Conservation (phyloP, 148 eudicot genomes). For the Camellia lanceoleosa region DNA sequence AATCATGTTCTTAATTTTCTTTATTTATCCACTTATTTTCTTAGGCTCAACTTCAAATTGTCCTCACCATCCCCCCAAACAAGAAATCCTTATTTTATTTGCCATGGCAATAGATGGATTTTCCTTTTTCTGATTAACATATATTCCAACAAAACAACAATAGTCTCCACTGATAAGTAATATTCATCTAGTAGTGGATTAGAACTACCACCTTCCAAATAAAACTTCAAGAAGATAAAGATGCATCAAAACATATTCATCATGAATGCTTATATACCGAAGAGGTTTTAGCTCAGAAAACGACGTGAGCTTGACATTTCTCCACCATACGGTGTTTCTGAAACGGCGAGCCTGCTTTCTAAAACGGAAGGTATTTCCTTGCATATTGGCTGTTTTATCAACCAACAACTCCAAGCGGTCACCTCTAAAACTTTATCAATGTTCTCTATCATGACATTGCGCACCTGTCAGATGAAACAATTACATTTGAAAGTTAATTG, state of each 20-base stretch:
- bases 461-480: constrained; percentile 48
- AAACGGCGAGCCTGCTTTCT: constrained; percentile 93
- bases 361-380: constrained; percentile 87
- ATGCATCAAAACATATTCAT: background rate
- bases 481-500: constrained; percentile 6
- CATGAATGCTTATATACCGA: background rate
- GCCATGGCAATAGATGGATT: background rate
- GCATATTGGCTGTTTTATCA: constrained; percentile 80
- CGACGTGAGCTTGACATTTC: constrained; percentile 96
- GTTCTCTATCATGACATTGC: constrained; percentile 93
- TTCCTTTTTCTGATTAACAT: background rate
- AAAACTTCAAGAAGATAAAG: background rate
- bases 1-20: no score
- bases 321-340: constrained; percentile 96
- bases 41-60: no score
- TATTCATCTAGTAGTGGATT: background rate
- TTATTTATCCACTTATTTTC: no score
- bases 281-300: constrained; percentile 14
- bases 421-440: constrained; percentile 96
- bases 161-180: background rate
- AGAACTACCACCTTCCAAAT: background rate
- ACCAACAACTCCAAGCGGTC: constrained; percentile 91
- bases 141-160: background rate
- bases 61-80: no score
- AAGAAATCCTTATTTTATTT: no score